These are phyloP conservation scores for Aureobasidium sp. DNA, from an alignment of 2,329 filamentous ascomycete species.

Conservation along the genomic window DNA sequence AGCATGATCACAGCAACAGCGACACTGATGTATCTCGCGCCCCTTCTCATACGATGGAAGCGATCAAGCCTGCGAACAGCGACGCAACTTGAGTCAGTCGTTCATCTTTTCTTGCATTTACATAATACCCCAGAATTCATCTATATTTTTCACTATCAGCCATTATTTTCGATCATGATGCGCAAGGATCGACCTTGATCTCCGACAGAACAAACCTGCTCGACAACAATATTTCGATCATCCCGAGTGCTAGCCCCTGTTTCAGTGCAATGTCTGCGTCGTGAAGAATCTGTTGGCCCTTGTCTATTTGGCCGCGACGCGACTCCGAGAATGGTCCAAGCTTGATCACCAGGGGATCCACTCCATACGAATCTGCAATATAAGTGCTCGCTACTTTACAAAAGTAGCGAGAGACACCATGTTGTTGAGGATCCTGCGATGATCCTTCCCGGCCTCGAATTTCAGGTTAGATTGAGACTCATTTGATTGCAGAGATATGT, in stretches of 20 bases:
- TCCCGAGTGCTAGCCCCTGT: neutral
- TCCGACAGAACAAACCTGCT: too few species aligned
- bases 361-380: constrained; percentile 5
- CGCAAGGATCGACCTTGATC: too few species aligned
- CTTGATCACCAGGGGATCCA: neutral
- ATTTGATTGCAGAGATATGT: neutral
- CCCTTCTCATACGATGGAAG: constrained; percentile 5
- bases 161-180: neutral
- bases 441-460: neutral
- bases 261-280: neutral
- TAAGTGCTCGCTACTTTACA: neutral
- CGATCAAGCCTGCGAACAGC: constrained; percentile 2
- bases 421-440: neutral
- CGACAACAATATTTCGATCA: neutral
- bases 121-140: constrained; percentile 1
- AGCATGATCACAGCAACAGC: neutral
- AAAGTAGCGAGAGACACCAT: neutral
- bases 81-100: neutral
- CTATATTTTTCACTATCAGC: neutral
- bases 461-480: neutral
- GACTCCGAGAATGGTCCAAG: constrained; percentile 3
- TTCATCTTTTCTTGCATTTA: neutral
- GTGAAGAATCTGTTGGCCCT: neutral
- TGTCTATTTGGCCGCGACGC: neutral
- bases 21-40: constrained; percentile 12